phyloP scores from a whole-genome alignment of 306 rosid species.

The Trifolium repens region DNA sequence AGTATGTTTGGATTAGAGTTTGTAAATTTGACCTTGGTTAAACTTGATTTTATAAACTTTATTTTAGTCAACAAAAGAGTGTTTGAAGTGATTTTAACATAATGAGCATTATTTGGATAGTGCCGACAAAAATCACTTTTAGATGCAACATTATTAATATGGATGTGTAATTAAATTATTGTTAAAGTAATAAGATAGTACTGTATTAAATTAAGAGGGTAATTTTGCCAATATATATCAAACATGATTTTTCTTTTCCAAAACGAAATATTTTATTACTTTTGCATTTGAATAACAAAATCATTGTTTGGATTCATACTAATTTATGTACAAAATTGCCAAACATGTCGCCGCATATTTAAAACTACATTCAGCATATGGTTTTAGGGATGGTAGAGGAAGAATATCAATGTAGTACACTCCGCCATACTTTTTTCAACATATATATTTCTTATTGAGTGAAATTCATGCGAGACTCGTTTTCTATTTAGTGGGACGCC shows the following conservation, averaged over 20 bases:
- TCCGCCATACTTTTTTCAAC: neutral
- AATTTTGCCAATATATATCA: neutral
- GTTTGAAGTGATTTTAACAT: neutral
- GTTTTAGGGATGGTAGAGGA: neutral
- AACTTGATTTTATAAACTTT: neutral
- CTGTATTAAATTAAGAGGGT: neutral
- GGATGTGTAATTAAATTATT: neutral
- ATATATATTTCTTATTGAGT: neutral
- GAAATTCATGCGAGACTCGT: neutral
- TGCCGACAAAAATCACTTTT: neutral
- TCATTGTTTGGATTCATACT: neutral
- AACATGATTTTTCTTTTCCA: neutral
- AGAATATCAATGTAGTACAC: neutral
- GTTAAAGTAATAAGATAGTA: neutral
- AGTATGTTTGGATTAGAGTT: neutral
- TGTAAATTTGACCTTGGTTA: neutral
- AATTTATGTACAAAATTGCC: neutral
- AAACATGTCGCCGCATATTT: neutral
- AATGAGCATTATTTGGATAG: neutral
- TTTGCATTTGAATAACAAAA: neutral
- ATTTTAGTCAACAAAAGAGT: neutral
- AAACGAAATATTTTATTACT: constrained; percentile 1
- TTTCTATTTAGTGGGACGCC: neutral
- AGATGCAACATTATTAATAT: neutral
- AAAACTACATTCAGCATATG: neutral